These are phyloP conservation scores for Tylopilus subfusipes DNA, from an alignment of 768 basidiomycete species.

Conservation along the genomic window DNA sequence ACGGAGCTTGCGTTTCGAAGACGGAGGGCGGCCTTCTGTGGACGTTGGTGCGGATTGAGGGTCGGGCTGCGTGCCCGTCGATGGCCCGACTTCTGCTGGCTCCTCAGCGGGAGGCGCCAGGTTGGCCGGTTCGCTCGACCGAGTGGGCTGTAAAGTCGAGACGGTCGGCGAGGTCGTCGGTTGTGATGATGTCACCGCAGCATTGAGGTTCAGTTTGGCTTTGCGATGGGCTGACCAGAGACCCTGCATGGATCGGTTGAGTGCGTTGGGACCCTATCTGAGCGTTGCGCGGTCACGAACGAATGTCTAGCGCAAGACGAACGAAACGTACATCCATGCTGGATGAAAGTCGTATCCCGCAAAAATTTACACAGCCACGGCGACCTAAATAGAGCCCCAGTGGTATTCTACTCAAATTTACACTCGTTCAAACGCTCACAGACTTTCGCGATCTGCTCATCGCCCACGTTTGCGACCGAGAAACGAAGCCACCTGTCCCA, in stretches of 20 bases:
- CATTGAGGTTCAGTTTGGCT: conserved; percentile 67
- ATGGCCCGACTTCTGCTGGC: conserved; percentile 10
- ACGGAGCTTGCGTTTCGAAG: conserved; percentile 63
- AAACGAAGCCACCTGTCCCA: conserved; percentile 70
- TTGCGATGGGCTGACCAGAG: conserved; percentile 70
- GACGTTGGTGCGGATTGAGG: background rate
- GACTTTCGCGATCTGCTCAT: conserved; percentile 50
- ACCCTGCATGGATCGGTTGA: conserved; percentile 78
- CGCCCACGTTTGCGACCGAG: conserved; percentile 77
- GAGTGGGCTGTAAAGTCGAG: background rate
- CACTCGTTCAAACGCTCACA: conserved; percentile 49
- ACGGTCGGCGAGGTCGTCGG: conserved; percentile 1
- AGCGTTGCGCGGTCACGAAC: conserved; percentile 28
- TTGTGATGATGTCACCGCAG: conserved; percentile 5
- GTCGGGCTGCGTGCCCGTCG: conserved; percentile 1
- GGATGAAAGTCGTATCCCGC: background rate
- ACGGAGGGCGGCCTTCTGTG: conserved; percentile 15
- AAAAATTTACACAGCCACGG: background rate
- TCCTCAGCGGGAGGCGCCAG: conserved; percentile 19
- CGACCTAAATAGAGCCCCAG: background rate
- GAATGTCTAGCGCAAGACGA: background rate
- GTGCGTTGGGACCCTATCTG: conserved; percentile 69
- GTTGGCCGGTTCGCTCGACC: conserved; percentile 26
- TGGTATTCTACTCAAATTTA: conserved; percentile 48
- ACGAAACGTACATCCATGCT: conserved; percentile 19